Conservation (phyloP, 345 rosid species). For the Clausena lansium region DNA sequence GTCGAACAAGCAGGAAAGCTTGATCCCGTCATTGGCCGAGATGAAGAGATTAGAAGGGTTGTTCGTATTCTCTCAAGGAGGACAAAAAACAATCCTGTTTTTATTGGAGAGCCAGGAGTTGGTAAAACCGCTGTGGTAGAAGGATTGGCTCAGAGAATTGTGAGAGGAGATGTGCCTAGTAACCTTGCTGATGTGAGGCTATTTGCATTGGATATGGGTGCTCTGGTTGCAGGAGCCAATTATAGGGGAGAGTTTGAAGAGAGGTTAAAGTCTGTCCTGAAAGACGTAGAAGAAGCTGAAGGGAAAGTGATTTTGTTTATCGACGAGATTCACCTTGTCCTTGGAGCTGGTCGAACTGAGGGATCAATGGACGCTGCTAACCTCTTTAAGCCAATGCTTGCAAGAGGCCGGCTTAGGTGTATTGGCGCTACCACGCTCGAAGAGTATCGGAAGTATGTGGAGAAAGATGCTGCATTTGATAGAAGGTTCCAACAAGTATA, state of each 20-base stretch:
- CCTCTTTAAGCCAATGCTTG: slow-evolving; percentile 92
- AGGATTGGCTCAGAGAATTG: slow-evolving; percentile 90
- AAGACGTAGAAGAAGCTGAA: slow-evolving; percentile 92
- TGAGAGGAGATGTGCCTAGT: slow-evolving; percentile 83
- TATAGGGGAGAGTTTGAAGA: slow-evolving; percentile 93
- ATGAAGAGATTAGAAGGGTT: slow-evolving; percentile 84
- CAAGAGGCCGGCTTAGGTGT: slow-evolving; percentile 89
- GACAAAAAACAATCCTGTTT: slow-evolving; percentile 91
- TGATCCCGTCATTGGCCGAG: slow-evolving; percentile 89
- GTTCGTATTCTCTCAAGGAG: slow-evolving; percentile 85
- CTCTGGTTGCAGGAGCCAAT: slow-evolving; percentile 80
- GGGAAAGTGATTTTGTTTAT: slow-evolving; percentile 93
- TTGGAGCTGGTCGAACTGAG: slow-evolving; percentile 88
- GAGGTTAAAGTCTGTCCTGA: slow-evolving; percentile 73
- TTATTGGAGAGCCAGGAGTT: slow-evolving; percentile 94
- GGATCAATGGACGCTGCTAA: slow-evolving; percentile 99
- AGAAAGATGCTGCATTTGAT: slow-evolving; percentile 95
- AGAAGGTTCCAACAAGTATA: slow-evolving; percentile 91
- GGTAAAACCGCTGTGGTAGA: slow-evolving; percentile 97
- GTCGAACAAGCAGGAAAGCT: slow-evolving; percentile 94
- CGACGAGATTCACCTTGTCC: slow-evolving; percentile 94
- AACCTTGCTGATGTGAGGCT: slow-evolving; percentile 85
- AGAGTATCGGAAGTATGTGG: slow-evolving; percentile 93
- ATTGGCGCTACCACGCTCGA: slow-evolving; percentile 93
- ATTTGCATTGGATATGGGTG: slow-evolving; percentile 88